Evolutionary conservation across 208 protist species (phyloP).

Genomic region (Histomonas meleagridis): DNA sequence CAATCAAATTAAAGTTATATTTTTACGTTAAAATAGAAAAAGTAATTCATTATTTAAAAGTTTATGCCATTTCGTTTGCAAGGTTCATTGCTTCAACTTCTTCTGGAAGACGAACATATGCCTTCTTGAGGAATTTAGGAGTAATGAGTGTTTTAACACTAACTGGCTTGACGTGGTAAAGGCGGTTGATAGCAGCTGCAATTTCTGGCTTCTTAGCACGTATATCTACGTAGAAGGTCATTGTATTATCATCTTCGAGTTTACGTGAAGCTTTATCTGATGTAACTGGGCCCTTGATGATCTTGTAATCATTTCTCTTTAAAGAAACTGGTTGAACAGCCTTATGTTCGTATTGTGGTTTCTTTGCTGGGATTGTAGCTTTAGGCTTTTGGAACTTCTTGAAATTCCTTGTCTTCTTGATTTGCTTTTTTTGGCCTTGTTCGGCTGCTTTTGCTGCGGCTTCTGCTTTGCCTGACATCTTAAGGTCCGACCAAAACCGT

Average conservation of each 20-base stretch:
- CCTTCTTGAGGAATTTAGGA: conserved; percentile 19
- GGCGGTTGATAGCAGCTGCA: not conserved
- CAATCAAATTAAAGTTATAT: no score
- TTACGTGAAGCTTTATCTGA: not conserved
- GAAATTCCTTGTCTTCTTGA: not conserved
- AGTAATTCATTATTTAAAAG: no score
- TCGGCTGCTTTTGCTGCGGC: not conserved
- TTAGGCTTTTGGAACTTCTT: not conserved
- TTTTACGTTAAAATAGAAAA: no score
- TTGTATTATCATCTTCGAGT: conserved; percentile 28
- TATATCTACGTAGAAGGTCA: not conserved
- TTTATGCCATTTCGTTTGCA: conserved; percentile 25
- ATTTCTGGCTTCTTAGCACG: conserved; percentile 25
- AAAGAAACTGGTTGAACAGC: conserved; percentile 18
- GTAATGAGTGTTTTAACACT: conserved; percentile 13
- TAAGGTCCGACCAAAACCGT: not conserved
- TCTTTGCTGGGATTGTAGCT: not conserved
- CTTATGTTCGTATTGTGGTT: not conserved
- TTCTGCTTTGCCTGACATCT: conserved; percentile 33
- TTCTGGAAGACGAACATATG: conserved; percentile 4
- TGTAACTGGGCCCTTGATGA: conserved; percentile 11
- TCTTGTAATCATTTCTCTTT: not conserved
- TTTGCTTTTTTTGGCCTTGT: not conserved
- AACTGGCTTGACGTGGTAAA: conserved; percentile 28
- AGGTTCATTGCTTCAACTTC: conserved; percentile 31